Conservation (phyloP, 345 rosid species). For the Erucastrum elatum region DNA sequence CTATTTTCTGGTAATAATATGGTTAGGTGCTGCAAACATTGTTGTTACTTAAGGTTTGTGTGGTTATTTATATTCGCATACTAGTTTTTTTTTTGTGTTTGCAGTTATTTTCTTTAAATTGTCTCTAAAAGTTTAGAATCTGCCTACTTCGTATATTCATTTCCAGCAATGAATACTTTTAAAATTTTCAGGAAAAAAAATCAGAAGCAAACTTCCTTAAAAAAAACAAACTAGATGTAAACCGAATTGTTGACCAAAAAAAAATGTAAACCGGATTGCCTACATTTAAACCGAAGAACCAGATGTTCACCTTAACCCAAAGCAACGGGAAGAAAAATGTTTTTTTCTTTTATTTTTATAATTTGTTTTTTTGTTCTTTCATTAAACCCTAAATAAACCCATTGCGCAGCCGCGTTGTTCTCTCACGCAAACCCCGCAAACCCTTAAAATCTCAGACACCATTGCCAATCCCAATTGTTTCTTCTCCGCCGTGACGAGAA, state of each 20-base stretch:
- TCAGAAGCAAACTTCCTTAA: too few relatives aligned
- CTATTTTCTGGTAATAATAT: conserved; percentile 7
- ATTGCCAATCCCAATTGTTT: not conserved
- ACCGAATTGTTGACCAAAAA: not conserved
- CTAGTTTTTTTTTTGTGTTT: too few relatives aligned
- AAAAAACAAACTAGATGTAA: not conserved
- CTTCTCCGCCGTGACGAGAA: not conserved
- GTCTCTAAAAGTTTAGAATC: too few relatives aligned
- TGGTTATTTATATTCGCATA: not conserved
- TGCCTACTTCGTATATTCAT: too few relatives aligned
- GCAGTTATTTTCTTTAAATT: too few relatives aligned
- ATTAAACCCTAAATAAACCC: not conserved
- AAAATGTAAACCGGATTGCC: not conserved
- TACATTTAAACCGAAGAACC: not conserved
- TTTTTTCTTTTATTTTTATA: too few relatives aligned
- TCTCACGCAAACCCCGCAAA: not conserved
- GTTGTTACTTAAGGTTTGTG: conserved; percentile 26
- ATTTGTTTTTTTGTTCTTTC: not conserved
- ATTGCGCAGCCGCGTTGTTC: not conserved
- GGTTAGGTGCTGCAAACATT: conserved; percentile 21
- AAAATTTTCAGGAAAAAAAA: too few relatives aligned
- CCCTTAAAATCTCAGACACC: not conserved
- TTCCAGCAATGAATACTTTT: too few relatives aligned
- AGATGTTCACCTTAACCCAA: not conserved
- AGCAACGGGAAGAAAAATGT: not conserved